phyloP scores from a whole-genome alignment of 2,329 filamentous ascomycete species.

The Tolypocladium capitatum region DNA sequence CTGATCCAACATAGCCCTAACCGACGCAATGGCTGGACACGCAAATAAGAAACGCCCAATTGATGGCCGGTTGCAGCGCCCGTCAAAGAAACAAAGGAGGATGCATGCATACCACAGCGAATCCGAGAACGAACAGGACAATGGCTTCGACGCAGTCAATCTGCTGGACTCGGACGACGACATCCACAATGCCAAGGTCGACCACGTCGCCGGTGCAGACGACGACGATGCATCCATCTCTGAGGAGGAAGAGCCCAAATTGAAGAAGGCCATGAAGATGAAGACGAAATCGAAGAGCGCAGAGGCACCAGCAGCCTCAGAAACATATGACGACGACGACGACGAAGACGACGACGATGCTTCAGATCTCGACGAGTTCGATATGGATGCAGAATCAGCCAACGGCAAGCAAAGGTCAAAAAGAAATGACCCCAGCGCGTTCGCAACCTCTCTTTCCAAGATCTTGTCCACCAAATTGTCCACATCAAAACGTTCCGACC shows the following conservation, averaged over 20 bases:
- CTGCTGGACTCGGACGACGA: slow-evolving; percentile 45
- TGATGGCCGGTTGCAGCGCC: slow-evolving; percentile 21
- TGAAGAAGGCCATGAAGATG: slow-evolving; percentile 11
- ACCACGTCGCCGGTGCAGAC: slow-evolving; percentile 31
- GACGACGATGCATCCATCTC: slow-evolving; percentile 21
- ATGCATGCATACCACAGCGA: slow-evolving; percentile 39
- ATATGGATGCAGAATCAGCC: slow-evolving; percentile 27
- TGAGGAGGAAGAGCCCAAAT: slow-evolving; percentile 18
- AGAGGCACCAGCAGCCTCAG: slow-evolving; percentile 4
- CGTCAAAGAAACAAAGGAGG: slow-evolving; percentile 39
- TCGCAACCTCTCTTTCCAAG: slow-evolving; percentile 85
- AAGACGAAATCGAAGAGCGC: not conserved
- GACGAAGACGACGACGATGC: slow-evolving; percentile 15
- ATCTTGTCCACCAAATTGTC: slow-evolving; percentile 86
- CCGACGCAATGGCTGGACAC: slow-evolving; percentile 18
- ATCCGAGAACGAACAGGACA: slow-evolving; percentile 26
- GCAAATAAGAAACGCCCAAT: slow-evolving; percentile 19
- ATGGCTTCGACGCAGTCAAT: slow-evolving; percentile 37
- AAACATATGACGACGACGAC: slow-evolving; percentile 10
- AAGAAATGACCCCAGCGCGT: slow-evolving; percentile 81
- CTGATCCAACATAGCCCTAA: not conserved
- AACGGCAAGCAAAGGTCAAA: slow-evolving; percentile 48
- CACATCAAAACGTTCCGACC: slow-evolving; percentile 68
- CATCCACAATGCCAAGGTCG: slow-evolving; percentile 37
- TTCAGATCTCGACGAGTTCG: slow-evolving; percentile 23